phyloP scores from a whole-genome alignment of 1,284 basidiomycete genomes.

The Mycena citricolor region DNA sequence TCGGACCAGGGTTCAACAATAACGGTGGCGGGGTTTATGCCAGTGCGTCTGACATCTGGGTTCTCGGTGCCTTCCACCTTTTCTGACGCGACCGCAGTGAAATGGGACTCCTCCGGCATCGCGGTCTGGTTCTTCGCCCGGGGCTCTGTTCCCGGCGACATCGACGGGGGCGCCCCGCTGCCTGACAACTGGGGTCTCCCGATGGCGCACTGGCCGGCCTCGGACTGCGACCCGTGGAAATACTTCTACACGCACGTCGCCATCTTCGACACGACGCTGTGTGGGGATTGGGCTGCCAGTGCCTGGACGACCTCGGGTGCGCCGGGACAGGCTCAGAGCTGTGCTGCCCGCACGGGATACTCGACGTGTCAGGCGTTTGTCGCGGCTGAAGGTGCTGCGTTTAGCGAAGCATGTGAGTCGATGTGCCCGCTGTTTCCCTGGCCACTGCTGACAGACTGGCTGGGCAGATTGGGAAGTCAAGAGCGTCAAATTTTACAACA shows the following conservation, averaged over 20 bases:
- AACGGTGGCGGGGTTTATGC: conserved; percentile 81
- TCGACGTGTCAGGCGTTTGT: conserved; percentile 79
- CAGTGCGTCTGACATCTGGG: conserved; percentile 46
- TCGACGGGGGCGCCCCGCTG: conserved; percentile 62
- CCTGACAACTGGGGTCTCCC: conserved; percentile 76
- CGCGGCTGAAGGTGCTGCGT: conserved; percentile 64
- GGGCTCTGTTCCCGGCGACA: conserved; percentile 70
- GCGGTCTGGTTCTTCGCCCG: conserved; percentile 82
- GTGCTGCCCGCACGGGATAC: conserved; percentile 79
- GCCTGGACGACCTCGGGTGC: conserved; percentile 72
- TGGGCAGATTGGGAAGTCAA: conserved; percentile 73
- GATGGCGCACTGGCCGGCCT: conserved; percentile 72
- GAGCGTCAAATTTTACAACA: conserved; percentile 62
- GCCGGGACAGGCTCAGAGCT: conserved; percentile 80
- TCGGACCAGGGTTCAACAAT: conserved; percentile 67
- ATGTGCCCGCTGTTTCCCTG: not conserved
- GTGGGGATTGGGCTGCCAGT: conserved; percentile 68
- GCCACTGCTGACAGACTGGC: conserved; percentile 4
- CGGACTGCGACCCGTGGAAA: conserved; percentile 66
- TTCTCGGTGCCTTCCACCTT: not conserved
- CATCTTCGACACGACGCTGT: conserved; percentile 83
- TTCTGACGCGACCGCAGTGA: conserved; percentile 54
- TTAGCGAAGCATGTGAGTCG: conserved; percentile 76
- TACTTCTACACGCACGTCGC: conserved; percentile 76
- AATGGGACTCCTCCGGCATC: conserved; percentile 74